phyloP scores from a whole-genome alignment of 192 early-diverging fungal species.

The Entophlyctis luteolus region DNA sequence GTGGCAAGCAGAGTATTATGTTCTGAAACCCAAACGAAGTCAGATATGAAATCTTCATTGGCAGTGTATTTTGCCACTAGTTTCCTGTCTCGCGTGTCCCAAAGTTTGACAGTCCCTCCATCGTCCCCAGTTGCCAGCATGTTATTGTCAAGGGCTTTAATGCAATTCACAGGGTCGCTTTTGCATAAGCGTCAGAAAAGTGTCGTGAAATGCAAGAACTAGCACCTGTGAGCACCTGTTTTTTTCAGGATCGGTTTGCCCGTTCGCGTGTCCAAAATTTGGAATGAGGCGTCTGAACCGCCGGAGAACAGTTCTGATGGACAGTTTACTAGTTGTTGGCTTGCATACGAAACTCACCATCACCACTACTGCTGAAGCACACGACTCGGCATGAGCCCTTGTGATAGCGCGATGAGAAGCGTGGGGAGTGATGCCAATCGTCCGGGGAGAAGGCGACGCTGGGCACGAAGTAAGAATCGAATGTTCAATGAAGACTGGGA shows the following conservation, averaged over 20 bases:
- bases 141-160: slow-evolving; percentile 68
- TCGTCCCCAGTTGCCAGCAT: slow-evolving; percentile 93
- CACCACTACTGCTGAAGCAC: slow-evolving; percentile 74
- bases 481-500: background rate
- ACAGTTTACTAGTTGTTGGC: background rate
- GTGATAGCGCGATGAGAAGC: slow-evolving; percentile 58
- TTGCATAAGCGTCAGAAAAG: background rate
- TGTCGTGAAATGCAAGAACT: background rate
- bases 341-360: slow-evolving; percentile 29
- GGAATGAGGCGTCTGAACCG: slow-evolving; percentile 82
- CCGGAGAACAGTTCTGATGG: slow-evolving; percentile 65
- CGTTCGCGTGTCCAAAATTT: slow-evolving; percentile 70
- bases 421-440: background rate
- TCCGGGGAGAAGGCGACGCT: background rate
- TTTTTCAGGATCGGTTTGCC: slow-evolving; percentile 70
- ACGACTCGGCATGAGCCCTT: slow-evolving; percentile 85
- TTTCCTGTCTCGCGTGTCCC: slow-evolving; percentile 82
- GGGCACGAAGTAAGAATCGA: background rate
- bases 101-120: slow-evolving; percentile 83
- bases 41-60: slow-evolving; percentile 90
- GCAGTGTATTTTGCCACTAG: slow-evolving; percentile 74
- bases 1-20: slow-evolving; percentile 66
- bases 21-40: slow-evolving; percentile 75
- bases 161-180: slow-evolving; percentile 77
- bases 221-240: slow-evolving; percentile 78